These are phyloP conservation scores for Lasiodiplodia theobromae DNA, from an alignment of 2,329 filamentous ascomycete species.

Conservation along the genomic window DNA sequence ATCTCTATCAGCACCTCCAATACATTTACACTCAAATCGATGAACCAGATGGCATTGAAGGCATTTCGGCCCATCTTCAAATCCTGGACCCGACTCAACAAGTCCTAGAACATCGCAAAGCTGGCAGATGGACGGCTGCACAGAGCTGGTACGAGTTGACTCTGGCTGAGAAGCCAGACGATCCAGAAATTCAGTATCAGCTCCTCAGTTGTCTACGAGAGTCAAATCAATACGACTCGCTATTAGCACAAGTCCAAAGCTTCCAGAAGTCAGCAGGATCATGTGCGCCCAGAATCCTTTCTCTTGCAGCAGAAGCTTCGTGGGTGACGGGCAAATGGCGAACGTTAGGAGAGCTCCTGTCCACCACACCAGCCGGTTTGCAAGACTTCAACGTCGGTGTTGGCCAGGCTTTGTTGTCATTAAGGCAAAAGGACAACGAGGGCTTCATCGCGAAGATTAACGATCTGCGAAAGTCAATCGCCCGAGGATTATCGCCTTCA, in stretches of 20 bases:
- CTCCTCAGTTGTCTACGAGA: conserved; percentile 89
- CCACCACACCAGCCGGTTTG: conserved; percentile 53
- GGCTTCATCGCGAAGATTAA: conserved; percentile 66
- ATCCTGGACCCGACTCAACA: conserved; percentile 93
- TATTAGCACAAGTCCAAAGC: conserved; percentile 85
- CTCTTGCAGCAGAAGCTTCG: conserved; percentile 87
- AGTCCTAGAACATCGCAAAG: conserved; percentile 89
- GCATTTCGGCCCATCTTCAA: conserved; percentile 86
- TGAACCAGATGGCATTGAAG: conserved; percentile 94
- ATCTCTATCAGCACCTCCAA: conserved; percentile 79
- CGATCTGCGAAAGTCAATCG: conserved; percentile 72
- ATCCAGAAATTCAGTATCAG: conserved; percentile 80
- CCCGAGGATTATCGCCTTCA: conserved; percentile 76
- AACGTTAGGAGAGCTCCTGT: conserved; percentile 70
- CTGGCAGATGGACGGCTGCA: conserved; percentile 90
- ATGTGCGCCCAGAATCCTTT: conserved; percentile 63
- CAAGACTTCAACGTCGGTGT: conserved; percentile 85
- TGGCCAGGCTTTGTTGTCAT: conserved; percentile 70
- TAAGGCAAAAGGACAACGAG: conserved; percentile 60
- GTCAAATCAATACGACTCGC: conserved; percentile 90
- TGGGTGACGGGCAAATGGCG: conserved; percentile 89
- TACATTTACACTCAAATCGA: conserved; percentile 98
- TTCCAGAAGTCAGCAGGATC: conserved; percentile 59
- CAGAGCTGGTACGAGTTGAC: conserved; percentile 98
- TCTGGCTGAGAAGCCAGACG: conserved; percentile 77